Evolutionary conservation across 352 stramenopile genomes (phyloP).

Genomic region (Pythium guiyangense): DNA sequence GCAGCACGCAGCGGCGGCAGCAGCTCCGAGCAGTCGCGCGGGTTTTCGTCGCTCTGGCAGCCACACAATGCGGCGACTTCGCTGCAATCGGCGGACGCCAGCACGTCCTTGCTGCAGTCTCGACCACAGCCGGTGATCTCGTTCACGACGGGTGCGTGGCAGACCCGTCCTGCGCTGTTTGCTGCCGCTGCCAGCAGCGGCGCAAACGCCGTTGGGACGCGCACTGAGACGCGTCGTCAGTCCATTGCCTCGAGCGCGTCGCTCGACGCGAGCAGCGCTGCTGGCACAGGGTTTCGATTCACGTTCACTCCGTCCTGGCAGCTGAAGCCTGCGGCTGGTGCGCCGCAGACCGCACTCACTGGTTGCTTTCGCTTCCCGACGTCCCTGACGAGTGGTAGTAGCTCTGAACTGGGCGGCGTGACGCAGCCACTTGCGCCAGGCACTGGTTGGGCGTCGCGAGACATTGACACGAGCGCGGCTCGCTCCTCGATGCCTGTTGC

Average conservation of each 20-base stretch:
- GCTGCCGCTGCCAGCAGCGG: background rate
- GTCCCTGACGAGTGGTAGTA: background rate
- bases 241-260: background rate
- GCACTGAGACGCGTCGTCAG: background rate
- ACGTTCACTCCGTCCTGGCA: conserved; percentile 9
- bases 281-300: conserved; percentile 5
- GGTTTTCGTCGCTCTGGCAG: background rate
- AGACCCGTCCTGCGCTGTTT: background rate
- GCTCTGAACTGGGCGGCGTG: background rate
- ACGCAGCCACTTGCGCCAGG: background rate
- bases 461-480: background rate
- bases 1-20: background rate
- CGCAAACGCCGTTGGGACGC: background rate
- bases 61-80: background rate
- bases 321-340: background rate
- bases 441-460: background rate
- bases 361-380: conserved; percentile 6
- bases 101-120: background rate
- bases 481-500: background rate
- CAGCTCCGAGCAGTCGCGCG: background rate
- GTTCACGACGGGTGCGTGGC: conserved; percentile 2
- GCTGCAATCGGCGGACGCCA: background rate
- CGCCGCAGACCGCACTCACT: background rate
- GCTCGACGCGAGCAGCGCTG: background rate
- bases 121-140: background rate